phyloP scores from a whole-genome alignment of 2,329 filamentous ascomycete genomes.

The Colletotrichum sublineola region DNA sequence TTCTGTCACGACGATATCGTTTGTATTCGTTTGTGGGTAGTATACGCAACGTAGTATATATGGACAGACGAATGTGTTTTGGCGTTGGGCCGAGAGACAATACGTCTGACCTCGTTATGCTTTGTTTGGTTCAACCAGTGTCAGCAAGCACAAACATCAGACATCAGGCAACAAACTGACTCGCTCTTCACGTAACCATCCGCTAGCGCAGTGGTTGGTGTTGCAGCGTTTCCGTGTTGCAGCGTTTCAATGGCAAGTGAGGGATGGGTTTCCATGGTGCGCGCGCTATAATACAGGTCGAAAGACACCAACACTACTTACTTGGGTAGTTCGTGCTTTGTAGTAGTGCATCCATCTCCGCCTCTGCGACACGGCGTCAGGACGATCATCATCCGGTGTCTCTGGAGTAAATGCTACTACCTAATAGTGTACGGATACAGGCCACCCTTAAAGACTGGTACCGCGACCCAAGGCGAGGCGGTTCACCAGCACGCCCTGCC shows the following conservation, averaged over 20 bases:
- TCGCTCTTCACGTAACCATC: constrained; percentile 23
- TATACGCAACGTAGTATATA: not conserved
- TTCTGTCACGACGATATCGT: not conserved
- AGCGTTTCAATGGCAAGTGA: constrained; percentile 21
- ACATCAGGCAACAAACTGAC: constrained; percentile 16
- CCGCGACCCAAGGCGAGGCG: constrained; percentile 12
- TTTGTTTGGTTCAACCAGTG: constrained; percentile 10
- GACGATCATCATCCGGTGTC: not conserved
- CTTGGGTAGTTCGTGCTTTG: not conserved
- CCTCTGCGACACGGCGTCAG: constrained; percentile 3
- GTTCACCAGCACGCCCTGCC: constrained; percentile 12
- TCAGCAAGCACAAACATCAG: not conserved
- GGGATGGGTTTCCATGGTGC: constrained; percentile 16
- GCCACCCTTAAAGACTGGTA: not conserved
- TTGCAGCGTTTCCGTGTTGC: constrained; percentile 32
- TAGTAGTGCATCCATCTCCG: not conserved
- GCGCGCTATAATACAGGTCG: constrained; percentile 9
- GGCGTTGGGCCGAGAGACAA: not conserved
- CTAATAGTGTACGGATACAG: too few relatives aligned
- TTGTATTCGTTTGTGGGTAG: not conserved
- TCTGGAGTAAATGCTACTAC: not conserved
- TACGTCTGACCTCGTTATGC: too few relatives aligned
- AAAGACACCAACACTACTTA: constrained; percentile 3
- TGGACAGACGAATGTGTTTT: not conserved
- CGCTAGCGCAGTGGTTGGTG: constrained; percentile 6